Percentiles rank a stretch among this genome's conserved stretches.
phyloP scores from a whole-genome alignment of 306 rosid genomes.

The Trichosanthes truncata region DNA sequence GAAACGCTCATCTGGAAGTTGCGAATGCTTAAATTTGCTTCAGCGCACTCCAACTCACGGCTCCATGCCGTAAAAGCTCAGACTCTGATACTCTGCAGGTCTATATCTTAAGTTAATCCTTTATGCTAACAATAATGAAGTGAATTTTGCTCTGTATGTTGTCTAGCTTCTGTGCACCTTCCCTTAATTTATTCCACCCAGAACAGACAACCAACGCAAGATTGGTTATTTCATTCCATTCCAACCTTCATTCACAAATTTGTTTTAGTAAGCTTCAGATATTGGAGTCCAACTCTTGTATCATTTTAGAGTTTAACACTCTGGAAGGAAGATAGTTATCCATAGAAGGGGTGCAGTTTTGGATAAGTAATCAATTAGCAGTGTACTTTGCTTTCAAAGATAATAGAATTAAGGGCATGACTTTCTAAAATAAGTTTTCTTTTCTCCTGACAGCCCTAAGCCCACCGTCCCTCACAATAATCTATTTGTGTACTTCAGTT shows the following conservation, averaged over 20 bases:
- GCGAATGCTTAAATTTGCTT: conserved; percentile 64
- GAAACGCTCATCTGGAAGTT: conserved; percentile 80
- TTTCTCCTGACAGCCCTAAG: background rate
- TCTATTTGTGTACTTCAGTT: background rate
- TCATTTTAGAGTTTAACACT: background rate
- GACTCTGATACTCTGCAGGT: conserved; percentile 78
- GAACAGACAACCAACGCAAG: background rate
- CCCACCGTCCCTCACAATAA: background rate
- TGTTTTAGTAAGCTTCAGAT: background rate
- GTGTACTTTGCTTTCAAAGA: background rate
- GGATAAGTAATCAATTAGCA: background rate
- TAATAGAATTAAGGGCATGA: background rate
- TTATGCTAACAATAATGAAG: background rate
- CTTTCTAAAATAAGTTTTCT: background rate
- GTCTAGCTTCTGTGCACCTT: background rate
- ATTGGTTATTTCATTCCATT: background rate
- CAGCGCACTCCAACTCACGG: conserved; percentile 54
- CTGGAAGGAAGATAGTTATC: background rate
- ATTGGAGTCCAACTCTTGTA: background rate
- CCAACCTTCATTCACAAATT: background rate
- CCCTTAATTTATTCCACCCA: background rate
- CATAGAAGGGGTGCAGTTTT: background rate
- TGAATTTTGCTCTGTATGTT: background rate
- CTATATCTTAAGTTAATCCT: conserved; percentile 6
- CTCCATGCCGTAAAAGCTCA: conserved; percentile 74